A percentile compares a stretch with the other conserved stretches of the same genome.
Conservation (phyloP, 768 basidiomycete genomes). For the Ephemerocybe angulata region DNA sequence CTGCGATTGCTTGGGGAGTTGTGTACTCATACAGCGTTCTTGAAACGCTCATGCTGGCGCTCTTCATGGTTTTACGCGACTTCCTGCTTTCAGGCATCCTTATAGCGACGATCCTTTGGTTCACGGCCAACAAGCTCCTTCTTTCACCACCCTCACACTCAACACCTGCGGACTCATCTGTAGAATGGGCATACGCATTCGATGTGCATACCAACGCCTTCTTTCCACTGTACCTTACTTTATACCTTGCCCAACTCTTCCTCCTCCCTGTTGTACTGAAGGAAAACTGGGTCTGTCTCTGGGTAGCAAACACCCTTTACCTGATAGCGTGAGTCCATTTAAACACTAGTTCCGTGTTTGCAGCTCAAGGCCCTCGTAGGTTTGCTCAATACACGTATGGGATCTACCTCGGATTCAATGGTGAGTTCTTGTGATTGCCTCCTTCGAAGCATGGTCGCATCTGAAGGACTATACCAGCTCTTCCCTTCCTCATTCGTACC, state of each 20-base stretch:
- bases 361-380: constrained; percentile 32
- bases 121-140: constrained; percentile 68
- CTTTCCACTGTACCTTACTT: constrained; percentile 87
- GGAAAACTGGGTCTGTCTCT: constrained; percentile 91
- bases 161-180: constrained; percentile 61
- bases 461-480: constrained; percentile 42
- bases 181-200: constrained; percentile 94
- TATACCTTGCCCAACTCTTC: constrained; percentile 87
- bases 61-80: constrained; percentile 86
- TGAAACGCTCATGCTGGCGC: constrained; percentile 58
- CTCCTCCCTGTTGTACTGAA: constrained; percentile 78
- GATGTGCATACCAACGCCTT: constrained; percentile 97
- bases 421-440: constrained; percentile 35
- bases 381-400: constrained; percentile 91
- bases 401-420: constrained; percentile 81
- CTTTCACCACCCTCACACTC: constrained; percentile 72
- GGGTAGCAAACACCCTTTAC: constrained; percentile 89
- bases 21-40: constrained; percentile 66
- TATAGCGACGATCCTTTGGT: constrained; percentile 75
- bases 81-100: constrained; percentile 78
- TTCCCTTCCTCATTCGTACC: constrained; percentile 91
- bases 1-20: constrained; percentile 82
- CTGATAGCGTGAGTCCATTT: constrained; percentile 67
- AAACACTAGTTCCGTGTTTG: constrained; percentile 1
- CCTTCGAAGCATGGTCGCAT: not conserved